A percentile compares a stretch with the other conserved stretches of the same genome.
These are phyloP conservation scores for Fistulinella prunicolor DNA, from an alignment of 768 basidiomycete genomes.

Conservation along the genomic window DNA sequence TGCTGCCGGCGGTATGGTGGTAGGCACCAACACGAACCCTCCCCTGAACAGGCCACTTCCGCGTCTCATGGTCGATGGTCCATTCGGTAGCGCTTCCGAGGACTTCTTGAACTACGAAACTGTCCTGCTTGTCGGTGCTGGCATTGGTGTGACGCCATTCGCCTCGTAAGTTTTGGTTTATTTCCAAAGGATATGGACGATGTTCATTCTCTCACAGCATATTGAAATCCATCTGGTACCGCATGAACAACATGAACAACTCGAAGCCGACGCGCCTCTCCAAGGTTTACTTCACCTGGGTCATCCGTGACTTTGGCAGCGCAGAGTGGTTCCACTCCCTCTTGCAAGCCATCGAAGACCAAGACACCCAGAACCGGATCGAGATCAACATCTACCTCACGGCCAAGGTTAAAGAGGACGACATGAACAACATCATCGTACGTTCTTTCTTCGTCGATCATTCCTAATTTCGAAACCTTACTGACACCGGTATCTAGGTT, in stretches of 20 bases:
- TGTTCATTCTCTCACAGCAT: constrained; percentile 46
- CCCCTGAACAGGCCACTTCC: constrained; percentile 75
- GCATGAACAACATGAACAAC: constrained; percentile 83
- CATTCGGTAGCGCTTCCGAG: constrained; percentile 90
- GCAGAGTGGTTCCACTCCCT: constrained; percentile 96
- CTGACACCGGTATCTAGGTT: constrained; percentile 38
- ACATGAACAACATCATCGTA: constrained; percentile 90
- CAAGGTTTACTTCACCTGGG: constrained; percentile 94
- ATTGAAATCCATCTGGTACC: constrained; percentile 92
- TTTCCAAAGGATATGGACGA: background rate
- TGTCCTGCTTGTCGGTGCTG: constrained; percentile 85
- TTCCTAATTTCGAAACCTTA: background rate
- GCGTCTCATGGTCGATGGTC: constrained; percentile 94
- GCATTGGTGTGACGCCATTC: constrained; percentile 96
- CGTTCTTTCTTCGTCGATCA: constrained; percentile 18
- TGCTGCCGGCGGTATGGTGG: constrained; percentile 52
- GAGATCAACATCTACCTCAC: constrained; percentile 96
- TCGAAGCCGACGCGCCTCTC: constrained; percentile 78
- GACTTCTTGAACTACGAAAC: constrained; percentile 91
- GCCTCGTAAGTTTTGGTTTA: constrained; percentile 64
- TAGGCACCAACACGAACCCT: constrained; percentile 55
- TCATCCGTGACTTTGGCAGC: constrained; percentile 87
- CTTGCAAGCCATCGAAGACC: constrained; percentile 88
- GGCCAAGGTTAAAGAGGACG: constrained; percentile 86
- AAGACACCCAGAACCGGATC: constrained; percentile 80